Conservation (phyloP, 495 filamentous ascomycete genomes). For the Geoglossum glabrum region DNA sequence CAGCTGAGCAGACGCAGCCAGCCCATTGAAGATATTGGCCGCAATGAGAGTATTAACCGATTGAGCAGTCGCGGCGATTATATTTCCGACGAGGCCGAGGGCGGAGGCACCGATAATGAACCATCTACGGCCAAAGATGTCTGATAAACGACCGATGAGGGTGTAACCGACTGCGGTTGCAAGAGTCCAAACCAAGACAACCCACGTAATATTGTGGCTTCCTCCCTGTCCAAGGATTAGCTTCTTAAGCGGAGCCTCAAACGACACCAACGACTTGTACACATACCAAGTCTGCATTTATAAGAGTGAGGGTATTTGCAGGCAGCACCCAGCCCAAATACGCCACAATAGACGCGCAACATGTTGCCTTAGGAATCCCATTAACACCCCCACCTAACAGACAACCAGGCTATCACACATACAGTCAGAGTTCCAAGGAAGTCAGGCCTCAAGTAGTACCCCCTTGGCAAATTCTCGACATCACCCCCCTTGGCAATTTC, state of each 20-base stretch:
- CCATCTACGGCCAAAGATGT: conserved; percentile 34
- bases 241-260: background rate
- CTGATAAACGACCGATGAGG: conserved; percentile 27
- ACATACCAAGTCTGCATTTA: conserved; percentile 13
- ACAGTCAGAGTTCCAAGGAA: background rate
- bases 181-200: background rate
- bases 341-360: conserved; percentile 8
- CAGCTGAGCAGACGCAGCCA: conserved; percentile 16
- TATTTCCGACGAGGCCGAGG: conserved; percentile 23
- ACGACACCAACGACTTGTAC: background rate
- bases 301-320: conserved; percentile 13
- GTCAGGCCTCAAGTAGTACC: background rate
- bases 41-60: conserved; percentile 25
- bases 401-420: background rate
- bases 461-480: background rate
- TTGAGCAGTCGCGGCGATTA: conserved; percentile 25
- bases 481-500: background rate
- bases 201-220: background rate
- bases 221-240: background rate
- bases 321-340: conserved; percentile 17
- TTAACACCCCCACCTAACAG: background rate
- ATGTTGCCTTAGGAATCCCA: background rate
- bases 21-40: conserved; percentile 17
- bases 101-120: conserved; percentile 25
- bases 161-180: conserved; percentile 14